Evolutionary conservation across 2,329 filamentous ascomycete species (phyloP), one percentile per base, ranked within the genome.

Genomic region (Colletotrichum caudatum): DNA sequence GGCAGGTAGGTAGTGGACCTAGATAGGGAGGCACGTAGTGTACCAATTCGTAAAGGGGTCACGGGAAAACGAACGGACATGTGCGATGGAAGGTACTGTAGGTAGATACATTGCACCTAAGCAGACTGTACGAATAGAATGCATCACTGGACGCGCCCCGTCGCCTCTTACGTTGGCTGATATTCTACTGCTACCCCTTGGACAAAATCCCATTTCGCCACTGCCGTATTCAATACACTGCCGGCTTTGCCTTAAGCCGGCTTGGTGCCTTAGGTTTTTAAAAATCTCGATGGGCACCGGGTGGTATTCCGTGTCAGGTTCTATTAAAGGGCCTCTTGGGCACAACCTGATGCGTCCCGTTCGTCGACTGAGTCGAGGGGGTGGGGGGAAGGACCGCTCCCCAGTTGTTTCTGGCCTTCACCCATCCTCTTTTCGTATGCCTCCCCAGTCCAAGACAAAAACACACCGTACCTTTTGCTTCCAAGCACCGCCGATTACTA

Each of bases 311-410:
- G 46, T 37, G n/a, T 63, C 39, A 37, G 23, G 59, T 56, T 69
- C 46, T 72, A 72, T 69, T 60, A 64, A 69, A 64, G 69, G 65
- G 65, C 48, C 51, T 48, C 23, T 64, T 53, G 20, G 50, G 59
- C 65, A 50, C 39, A 50, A 69, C 65, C 65, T 64, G 65, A 61
- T 54, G 69, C 54, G 60, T 48, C 50, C 53, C 60, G 48, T 60
- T 56, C 9, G 8, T 48, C 37, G 65, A 64, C 59, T 50, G 65
- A 69, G 37, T 64, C 65, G 59, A 39, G 54, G 6, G 46, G 54
- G 26, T 16, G 23, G 53, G 64, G 53, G 29, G 29, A 29, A 29
- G 29, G 39, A 39, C 59, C 59, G 18, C 46, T 46, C 44, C 29
- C 37, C 18, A 35, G 18, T 56, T 33, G 20, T 39, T n/a, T 51